Conservation (phyloP, 1,139 yeast genomes). For the Debaryomycetaceae sp. region DNA sequence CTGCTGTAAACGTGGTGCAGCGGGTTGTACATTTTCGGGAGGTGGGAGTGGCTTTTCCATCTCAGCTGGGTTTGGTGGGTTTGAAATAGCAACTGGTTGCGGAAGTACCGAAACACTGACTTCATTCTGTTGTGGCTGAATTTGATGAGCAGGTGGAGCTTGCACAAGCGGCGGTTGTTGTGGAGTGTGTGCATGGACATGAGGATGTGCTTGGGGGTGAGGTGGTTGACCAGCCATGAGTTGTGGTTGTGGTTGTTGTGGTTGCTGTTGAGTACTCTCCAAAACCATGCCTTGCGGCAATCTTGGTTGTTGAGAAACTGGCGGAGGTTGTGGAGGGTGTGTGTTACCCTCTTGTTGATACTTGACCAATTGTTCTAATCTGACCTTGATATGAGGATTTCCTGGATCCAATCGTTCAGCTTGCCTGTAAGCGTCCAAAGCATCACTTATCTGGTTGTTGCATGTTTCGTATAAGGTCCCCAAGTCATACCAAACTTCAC, state of each 20-base stretch:
- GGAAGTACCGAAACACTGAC: slow-evolving; percentile 1
- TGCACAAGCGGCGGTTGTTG: slow-evolving; percentile 9
- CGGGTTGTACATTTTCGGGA: slow-evolving; percentile 4
- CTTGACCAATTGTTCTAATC: slow-evolving; percentile 79
- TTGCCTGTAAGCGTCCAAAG: slow-evolving; percentile 92
- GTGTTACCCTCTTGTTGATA: slow-evolving; percentile 73
- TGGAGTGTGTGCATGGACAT: slow-evolving; percentile 4
- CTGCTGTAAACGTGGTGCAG: slow-evolving; percentile 4
- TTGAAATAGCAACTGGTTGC: slow-evolving; percentile 4
- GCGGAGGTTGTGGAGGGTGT: slow-evolving; percentile 65
- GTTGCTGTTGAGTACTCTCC: slow-evolving; percentile 40
- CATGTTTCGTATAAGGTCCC: slow-evolving; percentile 97
- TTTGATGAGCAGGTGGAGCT: neutral
- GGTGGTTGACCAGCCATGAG: slow-evolving; percentile 19
- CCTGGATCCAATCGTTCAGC: slow-evolving; percentile 95
- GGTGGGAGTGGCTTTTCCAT: slow-evolving; percentile 7
- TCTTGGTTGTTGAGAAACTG: slow-evolving; percentile 56
- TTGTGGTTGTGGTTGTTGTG: slow-evolving; percentile 16
- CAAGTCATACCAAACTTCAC: slow-evolving; percentile 97
- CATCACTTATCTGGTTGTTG: slow-evolving; percentile 91
- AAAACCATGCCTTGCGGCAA: slow-evolving; percentile 60
- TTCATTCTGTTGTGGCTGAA: slow-evolving; percentile 2
- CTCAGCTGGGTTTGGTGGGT: slow-evolving; percentile 3
- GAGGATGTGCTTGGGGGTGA: slow-evolving; percentile 10
- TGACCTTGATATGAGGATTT: slow-evolving; percentile 89